Evolutionary conservation across 176 grass and related monocot genomes (phyloP).

Genomic region (Coix lacrymajobi): DNA sequence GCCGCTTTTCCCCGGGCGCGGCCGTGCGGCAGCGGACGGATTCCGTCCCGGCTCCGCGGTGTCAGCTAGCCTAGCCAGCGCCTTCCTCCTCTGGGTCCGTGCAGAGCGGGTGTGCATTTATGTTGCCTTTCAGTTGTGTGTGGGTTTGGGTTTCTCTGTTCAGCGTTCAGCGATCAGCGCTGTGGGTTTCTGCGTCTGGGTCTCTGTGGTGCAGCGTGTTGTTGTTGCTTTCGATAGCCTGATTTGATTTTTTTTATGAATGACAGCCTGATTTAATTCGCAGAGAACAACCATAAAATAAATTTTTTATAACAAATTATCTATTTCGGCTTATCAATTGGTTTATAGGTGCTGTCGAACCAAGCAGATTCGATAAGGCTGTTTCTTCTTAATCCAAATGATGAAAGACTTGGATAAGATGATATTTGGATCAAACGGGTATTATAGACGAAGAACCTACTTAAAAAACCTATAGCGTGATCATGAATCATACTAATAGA

Average conservation of each 20-base stretch:
- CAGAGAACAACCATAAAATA: too few species aligned
- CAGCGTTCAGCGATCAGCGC: neutral
- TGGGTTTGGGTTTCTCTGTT: constrained; percentile 21
- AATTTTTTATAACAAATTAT: too few species aligned
- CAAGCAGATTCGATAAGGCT: too few species aligned
- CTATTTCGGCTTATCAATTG: too few species aligned
- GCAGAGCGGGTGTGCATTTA: constrained; percentile 18
- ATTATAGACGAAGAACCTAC: neutral
- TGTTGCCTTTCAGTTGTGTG: constrained; percentile 27
- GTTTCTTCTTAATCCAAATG: too few species aligned
- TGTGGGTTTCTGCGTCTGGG: neutral
- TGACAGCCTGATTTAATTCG: too few species aligned
- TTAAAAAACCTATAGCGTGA: too few species aligned
- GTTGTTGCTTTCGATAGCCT: neutral
- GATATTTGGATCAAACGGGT: neutral
- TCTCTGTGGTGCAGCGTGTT: neutral
- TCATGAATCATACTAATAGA: neutral
- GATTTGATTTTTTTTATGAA: too few species aligned
- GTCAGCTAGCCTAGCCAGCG: neutral
- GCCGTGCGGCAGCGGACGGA: neutral
- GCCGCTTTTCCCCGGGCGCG: neutral
- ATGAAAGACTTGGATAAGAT: neutral
- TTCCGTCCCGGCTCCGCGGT: neutral
- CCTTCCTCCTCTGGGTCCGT: neutral
- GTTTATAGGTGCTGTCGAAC: too few species aligned